Conservation (phyloP, 305 asterid species). For the Lippia alba region DNA sequence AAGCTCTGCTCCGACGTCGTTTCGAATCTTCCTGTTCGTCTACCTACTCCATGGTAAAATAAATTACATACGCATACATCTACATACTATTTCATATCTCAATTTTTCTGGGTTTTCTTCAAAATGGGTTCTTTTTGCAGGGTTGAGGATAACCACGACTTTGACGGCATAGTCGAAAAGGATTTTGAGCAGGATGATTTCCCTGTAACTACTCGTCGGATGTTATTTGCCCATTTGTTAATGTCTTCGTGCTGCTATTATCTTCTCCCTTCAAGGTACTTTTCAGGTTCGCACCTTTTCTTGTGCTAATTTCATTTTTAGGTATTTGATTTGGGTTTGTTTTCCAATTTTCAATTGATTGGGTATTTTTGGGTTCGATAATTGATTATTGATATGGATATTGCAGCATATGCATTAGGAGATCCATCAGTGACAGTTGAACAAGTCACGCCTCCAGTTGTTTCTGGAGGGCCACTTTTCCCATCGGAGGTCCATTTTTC, state of each 20-base stretch:
- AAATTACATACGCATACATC: neutral
- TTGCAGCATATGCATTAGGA: slow-evolving; percentile 88
- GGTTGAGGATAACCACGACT: slow-evolving; percentile 36
- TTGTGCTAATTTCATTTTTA: too few species aligned
- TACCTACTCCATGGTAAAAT: slow-evolving; percentile 48
- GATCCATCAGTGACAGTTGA: slow-evolving; percentile 89
- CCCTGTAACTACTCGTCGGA: slow-evolving; percentile 59
- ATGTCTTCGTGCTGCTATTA: slow-evolving; percentile 50
- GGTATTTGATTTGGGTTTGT: neutral
- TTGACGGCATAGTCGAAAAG: slow-evolving; percentile 30
- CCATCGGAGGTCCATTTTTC: slow-evolving; percentile 75
- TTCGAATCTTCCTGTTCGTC: slow-evolving; percentile 47
- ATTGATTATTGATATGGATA: neutral
- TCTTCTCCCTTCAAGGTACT: slow-evolving; percentile 80
- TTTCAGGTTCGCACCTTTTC: slow-evolving; percentile 71
- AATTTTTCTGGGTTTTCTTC: neutral
- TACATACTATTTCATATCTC: neutral
- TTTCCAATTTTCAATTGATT: neutral
- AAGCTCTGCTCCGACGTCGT: slow-evolving; percentile 73
- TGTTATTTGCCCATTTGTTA: slow-evolving; percentile 61
- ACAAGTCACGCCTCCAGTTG: slow-evolving; percentile 78
- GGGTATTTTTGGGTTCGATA: neutral
- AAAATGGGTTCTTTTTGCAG: slow-evolving; percentile 36
- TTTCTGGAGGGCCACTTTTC: slow-evolving; percentile 74
- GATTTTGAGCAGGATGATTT: slow-evolving; percentile 40